Evolutionary conservation across 2,329 filamentous ascomycete species (phyloP).

Genomic region (Phaeomoniella chlamydospora): DNA sequence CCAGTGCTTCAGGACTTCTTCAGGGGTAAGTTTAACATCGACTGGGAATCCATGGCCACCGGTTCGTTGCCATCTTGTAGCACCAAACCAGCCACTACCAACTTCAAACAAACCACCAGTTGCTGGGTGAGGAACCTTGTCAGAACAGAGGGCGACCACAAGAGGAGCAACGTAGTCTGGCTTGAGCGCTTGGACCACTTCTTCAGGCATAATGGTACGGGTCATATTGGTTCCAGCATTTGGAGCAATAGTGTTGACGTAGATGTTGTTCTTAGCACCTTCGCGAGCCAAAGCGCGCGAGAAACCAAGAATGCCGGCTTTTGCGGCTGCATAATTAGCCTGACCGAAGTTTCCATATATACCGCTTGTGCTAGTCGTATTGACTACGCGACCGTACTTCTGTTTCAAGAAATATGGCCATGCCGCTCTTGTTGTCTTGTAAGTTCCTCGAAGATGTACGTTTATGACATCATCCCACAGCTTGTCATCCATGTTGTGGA

Average conservation of each 20-base stretch:
- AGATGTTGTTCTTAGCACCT: slow-evolving; percentile 95
- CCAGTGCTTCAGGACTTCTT: slow-evolving; percentile 66
- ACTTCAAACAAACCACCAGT: slow-evolving; percentile 89
- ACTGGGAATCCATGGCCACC: slow-evolving; percentile 85
- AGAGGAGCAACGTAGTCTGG: slow-evolving; percentile 94
- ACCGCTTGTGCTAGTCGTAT: slow-evolving; percentile 92
- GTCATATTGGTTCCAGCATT: slow-evolving; percentile 97
- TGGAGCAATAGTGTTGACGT: slow-evolving; percentile 92
- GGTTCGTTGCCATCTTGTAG: slow-evolving; percentile 87
- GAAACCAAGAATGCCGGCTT: slow-evolving; percentile 88
- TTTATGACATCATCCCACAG: slow-evolving; percentile 86
- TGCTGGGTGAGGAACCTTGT: slow-evolving; percentile 69
- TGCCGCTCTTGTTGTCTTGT: slow-evolving; percentile 91
- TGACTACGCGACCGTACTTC: slow-evolving; percentile 93
- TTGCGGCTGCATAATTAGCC: slow-evolving; percentile 89
- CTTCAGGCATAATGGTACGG: slow-evolving; percentile 81
- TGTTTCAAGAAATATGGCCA: slow-evolving; percentile 98
- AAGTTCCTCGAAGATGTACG: slow-evolving; percentile 86
- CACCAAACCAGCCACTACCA: slow-evolving; percentile 82
- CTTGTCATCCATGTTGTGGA: slow-evolving; percentile 91
- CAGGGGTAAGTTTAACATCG: slow-evolving; percentile 68
- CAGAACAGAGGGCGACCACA: slow-evolving; percentile 72
- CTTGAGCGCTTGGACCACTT: slow-evolving; percentile 98
- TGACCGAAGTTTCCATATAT: slow-evolving; percentile 99
- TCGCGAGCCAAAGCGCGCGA: slow-evolving; percentile 85